Base-by-base conservation (phyloP, 768 basidiomycete genomes). In the Podaxis sp. region DNA sequence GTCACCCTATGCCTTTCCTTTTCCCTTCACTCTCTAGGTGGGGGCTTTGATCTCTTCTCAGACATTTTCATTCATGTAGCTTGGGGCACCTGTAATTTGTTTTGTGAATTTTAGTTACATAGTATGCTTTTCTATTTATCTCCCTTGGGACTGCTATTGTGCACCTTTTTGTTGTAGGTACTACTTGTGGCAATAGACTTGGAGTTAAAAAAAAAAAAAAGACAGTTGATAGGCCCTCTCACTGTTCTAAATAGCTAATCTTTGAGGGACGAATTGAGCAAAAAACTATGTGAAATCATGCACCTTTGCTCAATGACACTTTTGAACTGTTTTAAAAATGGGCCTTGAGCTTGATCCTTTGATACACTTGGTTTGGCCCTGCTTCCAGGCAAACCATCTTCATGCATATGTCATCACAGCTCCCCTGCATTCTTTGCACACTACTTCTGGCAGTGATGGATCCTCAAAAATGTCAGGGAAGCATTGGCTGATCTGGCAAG, bases 381-480 rank as follows among this genome's bases (percentile, higher is more conserved):
- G 12, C n/a, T 17, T 44, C 12, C 3, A 44, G 17, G 17, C n/a
- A n/a, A 4, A 44, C 6, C 4, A 44, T 3, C 41, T 44, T 2
- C 15, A 44, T 6, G n/a, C 41, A 15, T 44, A 44, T 13, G 10
- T n/a, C 41, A 44, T 44, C n/a, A n/a, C 15, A 44, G n/a, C 41
- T 10, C 5, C 11, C 48, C 13, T 51, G 4, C 49, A 20, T 38
- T 37, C 17, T 8, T 24, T 7, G 2, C 12, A 36, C 3, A 24
- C 33, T 6, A 10, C 20, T 11, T 3, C 4, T 12, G 4, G 4
- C 13, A 59, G 12, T 10, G 49, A 22, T 24, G 58, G 58, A 15
- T 51, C 36, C 36, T 50, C 48, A 28, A 59, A 50, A 37, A 59
- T 17, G 8, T 59, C 49, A 11, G 58, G 48, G 36, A 59, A 59